These are phyloP conservation scores for Penicillium paneum DNA, from an alignment of 2,329 filamentous ascomycete genomes.

Conservation along the genomic window DNA sequence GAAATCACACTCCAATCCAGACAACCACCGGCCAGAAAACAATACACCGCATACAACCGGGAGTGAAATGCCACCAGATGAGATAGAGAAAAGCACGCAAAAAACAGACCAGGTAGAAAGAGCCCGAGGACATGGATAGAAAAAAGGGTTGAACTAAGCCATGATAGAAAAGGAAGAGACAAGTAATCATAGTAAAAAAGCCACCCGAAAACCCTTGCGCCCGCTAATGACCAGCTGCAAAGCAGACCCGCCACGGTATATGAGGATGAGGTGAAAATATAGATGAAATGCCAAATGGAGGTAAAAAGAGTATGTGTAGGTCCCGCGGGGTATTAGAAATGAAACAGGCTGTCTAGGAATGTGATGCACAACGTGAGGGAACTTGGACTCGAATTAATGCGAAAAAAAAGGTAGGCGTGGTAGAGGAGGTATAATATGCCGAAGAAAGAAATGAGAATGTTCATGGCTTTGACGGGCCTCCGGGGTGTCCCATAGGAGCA, in stretches of 20 bases:
- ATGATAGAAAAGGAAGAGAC: conserved; percentile 16
- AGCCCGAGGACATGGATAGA: conserved; percentile 4
- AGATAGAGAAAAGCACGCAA: not conserved
- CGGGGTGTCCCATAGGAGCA: conserved; percentile 34
- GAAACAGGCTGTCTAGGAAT: conserved; percentile 28
- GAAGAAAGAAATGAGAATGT: not conserved
- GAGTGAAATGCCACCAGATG: not conserved
- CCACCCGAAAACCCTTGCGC: conserved; percentile 37
- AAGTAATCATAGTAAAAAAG: conserved; percentile 22
- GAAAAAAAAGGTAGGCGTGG: not conserved
- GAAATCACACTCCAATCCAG: conserved; percentile 2
- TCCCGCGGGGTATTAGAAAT: conserved; percentile 28
- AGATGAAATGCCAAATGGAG: conserved; percentile 8
- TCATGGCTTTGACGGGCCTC: conserved; percentile 22
- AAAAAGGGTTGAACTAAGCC: conserved; percentile 11
- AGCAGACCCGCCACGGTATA: conserved; percentile 27
- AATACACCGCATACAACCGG: not conserved
- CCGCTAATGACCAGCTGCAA: conserved; percentile 39
- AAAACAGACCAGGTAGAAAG: not conserved
- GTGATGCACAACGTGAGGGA: conserved; percentile 19
- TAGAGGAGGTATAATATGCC: not conserved
- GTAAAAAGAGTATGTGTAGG: conserved; percentile 8
- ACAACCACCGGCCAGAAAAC: conserved; percentile 3
- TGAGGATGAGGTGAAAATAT: conserved; percentile 23
- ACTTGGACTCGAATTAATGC: conserved; percentile 8